phyloP scores from a whole-genome alignment of 768 basidiomycete species.

The Psilocybe tampanensis region DNA sequence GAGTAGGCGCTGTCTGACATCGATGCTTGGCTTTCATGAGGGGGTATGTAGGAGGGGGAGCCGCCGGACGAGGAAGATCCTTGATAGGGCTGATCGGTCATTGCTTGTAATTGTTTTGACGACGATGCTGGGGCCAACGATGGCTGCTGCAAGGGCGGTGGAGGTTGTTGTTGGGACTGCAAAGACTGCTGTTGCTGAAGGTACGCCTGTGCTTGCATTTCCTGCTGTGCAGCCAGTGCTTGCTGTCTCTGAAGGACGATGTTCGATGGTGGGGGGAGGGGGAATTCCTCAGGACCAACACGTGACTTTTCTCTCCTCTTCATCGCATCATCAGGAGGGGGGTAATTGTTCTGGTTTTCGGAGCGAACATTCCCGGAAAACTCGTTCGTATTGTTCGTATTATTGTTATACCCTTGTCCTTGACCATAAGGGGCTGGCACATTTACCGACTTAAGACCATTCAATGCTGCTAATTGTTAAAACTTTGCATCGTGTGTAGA shows the following conservation, averaged over 20 bases:
- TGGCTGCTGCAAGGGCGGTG: constrained; percentile 10
- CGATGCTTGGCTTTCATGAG: constrained; percentile 13
- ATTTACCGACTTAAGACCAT: constrained; percentile 16
- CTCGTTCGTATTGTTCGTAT: constrained; percentile 20
- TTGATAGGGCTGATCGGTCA: constrained; percentile 19
- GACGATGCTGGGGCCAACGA: constrained; percentile 16
- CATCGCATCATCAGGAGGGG: constrained; percentile 21
- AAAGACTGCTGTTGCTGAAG: constrained; percentile 12
- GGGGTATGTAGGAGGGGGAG: constrained; percentile 11
- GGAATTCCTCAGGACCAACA: constrained; percentile 53
- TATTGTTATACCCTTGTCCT: constrained; percentile 7
- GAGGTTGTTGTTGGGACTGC: background rate
- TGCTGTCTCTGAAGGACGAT: constrained; percentile 27
- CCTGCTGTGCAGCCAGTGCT: constrained; percentile 24
- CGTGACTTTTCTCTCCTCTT: constrained; percentile 34
- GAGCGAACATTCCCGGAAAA: constrained; percentile 15
- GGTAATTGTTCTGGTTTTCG: constrained; percentile 23
- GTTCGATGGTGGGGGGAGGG: constrained; percentile 44
- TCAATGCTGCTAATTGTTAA: constrained; percentile 26
- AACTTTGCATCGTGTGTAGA: constrained; percentile 8
- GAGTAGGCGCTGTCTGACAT: constrained; percentile 17
- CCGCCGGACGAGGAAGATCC: constrained; percentile 9
- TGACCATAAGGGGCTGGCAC: background rate
- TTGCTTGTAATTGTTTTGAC: constrained; percentile 27
- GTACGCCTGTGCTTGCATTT: constrained; percentile 17